Conservation (phyloP, 805 yeast species). For the Ogataea henricii region DNA sequence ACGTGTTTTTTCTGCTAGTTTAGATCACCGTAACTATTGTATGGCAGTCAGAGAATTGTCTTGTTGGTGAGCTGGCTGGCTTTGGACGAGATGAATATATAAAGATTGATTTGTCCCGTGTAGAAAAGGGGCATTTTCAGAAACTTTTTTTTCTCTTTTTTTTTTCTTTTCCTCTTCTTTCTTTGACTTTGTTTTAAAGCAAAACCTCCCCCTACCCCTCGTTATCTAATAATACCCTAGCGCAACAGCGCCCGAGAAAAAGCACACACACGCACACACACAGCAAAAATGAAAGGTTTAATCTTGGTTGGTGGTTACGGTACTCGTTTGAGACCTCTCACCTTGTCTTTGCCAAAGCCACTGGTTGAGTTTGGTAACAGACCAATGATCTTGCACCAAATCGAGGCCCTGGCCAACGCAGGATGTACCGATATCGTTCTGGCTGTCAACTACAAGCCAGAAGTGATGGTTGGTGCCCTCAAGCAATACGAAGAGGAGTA, state of each 20-base stretch:
- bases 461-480: constrained; percentile 95
- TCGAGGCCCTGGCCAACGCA: constrained; percentile 95
- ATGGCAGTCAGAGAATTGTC: not conserved
- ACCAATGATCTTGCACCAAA: constrained; percentile 98
- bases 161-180: constrained; percentile 6
- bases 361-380: constrained; percentile 97
- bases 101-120: constrained; percentile 3
- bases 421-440: constrained; percentile 98
- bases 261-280: constrained; percentile 16
- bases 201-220: constrained; percentile 10
- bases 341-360: constrained; percentile 94
- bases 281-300: constrained; percentile 85
- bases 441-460: constrained; percentile 99
- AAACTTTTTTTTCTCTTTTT: not conserved
- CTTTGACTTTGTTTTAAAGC: constrained; percentile 7
- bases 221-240: constrained; percentile 8
- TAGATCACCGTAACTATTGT: constrained; percentile 1
- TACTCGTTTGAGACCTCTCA: constrained; percentile 98
- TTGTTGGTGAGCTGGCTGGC: constrained; percentile 7
- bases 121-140: not conserved
- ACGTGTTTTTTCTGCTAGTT: constrained; percentile 7
- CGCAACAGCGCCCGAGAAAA: constrained; percentile 2
- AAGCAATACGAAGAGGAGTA: constrained; percentile 92
- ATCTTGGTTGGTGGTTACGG: constrained; percentile 99
- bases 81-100: not conserved